These are phyloP conservation scores for Roridomyces roridus DNA, from an alignment of 768 basidiomycete species.

Conservation along the genomic window DNA sequence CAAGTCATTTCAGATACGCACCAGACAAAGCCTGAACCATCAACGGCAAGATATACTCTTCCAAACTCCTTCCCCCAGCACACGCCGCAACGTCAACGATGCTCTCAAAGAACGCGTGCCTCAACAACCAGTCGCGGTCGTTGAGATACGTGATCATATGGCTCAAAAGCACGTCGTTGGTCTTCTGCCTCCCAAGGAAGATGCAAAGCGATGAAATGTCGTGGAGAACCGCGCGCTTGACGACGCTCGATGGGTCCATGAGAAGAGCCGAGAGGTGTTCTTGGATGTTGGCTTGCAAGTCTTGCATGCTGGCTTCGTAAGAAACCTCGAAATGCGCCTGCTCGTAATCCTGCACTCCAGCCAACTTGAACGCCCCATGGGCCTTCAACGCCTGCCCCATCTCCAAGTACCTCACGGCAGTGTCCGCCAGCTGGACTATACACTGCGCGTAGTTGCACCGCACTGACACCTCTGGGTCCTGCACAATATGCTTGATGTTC, in stretches of 20 bases:
- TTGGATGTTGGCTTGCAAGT: constrained; percentile 84
- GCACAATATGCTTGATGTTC: constrained; percentile 80
- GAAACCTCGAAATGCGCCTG: constrained; percentile 87
- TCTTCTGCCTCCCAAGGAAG: constrained; percentile 91
- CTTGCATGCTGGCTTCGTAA: constrained; percentile 86
- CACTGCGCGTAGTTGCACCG: constrained; percentile 83
- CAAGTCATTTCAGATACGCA: too few relatives aligned
- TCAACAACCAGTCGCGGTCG: constrained; percentile 90
- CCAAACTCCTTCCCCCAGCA: constrained; percentile 88
- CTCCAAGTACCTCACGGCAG: constrained; percentile 87
- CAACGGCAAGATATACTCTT: constrained; percentile 96
- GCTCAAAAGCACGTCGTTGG: constrained; percentile 93
- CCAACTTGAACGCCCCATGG: constrained; percentile 72
- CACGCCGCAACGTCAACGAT: constrained; percentile 96
- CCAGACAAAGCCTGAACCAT: constrained; percentile 97
- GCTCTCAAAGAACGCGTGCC: constrained; percentile 93
- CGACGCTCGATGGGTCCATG: constrained; percentile 86
- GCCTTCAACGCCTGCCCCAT: constrained; percentile 92
- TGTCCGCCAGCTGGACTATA: constrained; percentile 84
- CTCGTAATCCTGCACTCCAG: constrained; percentile 76
- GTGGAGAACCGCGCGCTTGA: constrained; percentile 89
- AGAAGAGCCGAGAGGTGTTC: constrained; percentile 88
- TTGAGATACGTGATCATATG: constrained; percentile 89
- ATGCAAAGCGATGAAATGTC: constrained; percentile 90
- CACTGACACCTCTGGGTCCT: constrained; percentile 86